Evolutionary conservation across 1,284 basidiomycete species (phyloP).

Genomic region (Trichosporon faecale): DNA sequence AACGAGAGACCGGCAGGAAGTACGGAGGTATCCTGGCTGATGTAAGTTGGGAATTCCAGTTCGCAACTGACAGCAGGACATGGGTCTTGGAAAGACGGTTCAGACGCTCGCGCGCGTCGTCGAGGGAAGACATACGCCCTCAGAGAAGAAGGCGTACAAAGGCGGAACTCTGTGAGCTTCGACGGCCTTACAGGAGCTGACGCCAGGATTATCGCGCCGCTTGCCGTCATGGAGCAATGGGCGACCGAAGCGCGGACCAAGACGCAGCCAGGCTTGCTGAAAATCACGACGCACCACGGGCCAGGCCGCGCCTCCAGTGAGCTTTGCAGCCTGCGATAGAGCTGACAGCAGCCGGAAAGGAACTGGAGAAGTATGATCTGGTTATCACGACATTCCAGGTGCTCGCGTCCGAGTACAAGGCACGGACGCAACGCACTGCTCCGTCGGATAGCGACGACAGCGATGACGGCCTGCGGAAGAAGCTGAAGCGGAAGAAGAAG

Average conservation of each 20-base stretch:
- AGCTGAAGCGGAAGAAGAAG: constrained; percentile 51
- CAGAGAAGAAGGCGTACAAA: constrained; percentile 65
- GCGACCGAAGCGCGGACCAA: constrained; percentile 78
- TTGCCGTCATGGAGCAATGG: constrained; percentile 89
- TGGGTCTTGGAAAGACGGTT: constrained; percentile 82
- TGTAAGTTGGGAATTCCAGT: constrained; percentile 56
- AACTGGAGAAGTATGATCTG: constrained; percentile 65
- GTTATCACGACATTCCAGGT: constrained; percentile 80
- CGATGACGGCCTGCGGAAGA: constrained; percentile 47
- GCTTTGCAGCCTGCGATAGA: constrained; percentile 25
- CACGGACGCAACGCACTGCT: background rate
- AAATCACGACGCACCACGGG: constrained; percentile 79
- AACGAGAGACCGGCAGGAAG: constrained; percentile 73
- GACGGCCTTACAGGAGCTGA: background rate
- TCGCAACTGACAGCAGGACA: constrained; percentile 43
- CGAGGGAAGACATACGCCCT: constrained; percentile 65
- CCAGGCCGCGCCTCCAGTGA: constrained; percentile 64
- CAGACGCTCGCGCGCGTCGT: constrained; percentile 81
- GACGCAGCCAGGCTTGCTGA: constrained; percentile 60
- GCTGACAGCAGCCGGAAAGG: constrained; percentile 58
- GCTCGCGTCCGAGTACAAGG: constrained; percentile 62
- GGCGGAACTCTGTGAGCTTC: constrained; percentile 66
- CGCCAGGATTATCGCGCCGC: constrained; percentile 70
- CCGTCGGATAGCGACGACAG: constrained; percentile 49
- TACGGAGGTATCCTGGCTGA: constrained; percentile 86